Evolutionary conservation across 148 eudicot genomes (phyloP), one percentile per base, ranked within the genome.

Genomic region (Amaranthus hypochondriacus): DNA sequence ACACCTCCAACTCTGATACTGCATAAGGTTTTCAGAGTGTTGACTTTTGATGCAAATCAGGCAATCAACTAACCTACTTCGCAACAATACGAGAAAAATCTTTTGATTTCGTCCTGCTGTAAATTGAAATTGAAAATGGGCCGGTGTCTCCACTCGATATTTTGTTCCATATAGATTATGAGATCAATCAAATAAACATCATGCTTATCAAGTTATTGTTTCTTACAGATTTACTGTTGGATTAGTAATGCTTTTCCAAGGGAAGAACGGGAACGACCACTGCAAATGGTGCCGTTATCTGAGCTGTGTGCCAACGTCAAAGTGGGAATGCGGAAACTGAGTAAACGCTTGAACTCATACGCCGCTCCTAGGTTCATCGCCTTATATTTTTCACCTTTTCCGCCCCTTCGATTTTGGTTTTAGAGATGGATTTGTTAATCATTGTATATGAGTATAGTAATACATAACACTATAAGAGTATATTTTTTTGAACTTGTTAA

Each of bases 231-330:
- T 93, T 60, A 51, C 79, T 0, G 62, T 53, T 63, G 90, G 89
- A 39, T 73, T 89, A 56, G 73, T 83, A 14, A 28, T 84, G 75
- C 82, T 93, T 15, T 82, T 87, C 48, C 56, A 71, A 60, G 96
- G 94, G 53, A 87, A 81, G n/a, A 78, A 83, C 61, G 96, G 85
- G 13, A 89, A 87, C 73, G 83, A 90, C 9, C 69, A 86, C 51
- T 93, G 98, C 73, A 59, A 83, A 18, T 93, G 96, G 96, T 93
- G 98, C 79, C 90, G 87, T 76, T 83, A 86, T 65, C 48, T 93
- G 76, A 90, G 86, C 69, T 93, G 96, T 75, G 44, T 90, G 28
- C 96, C 92, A 28, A 89, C 92, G 9, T 76, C 88, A 50, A 46
- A 81, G 18, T 89, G 93, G 96, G 84, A 73, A 57, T 92, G 98